Base-by-base conservation (phyloP, 805 yeast genomes). In the Lachancea sp. region DNA sequence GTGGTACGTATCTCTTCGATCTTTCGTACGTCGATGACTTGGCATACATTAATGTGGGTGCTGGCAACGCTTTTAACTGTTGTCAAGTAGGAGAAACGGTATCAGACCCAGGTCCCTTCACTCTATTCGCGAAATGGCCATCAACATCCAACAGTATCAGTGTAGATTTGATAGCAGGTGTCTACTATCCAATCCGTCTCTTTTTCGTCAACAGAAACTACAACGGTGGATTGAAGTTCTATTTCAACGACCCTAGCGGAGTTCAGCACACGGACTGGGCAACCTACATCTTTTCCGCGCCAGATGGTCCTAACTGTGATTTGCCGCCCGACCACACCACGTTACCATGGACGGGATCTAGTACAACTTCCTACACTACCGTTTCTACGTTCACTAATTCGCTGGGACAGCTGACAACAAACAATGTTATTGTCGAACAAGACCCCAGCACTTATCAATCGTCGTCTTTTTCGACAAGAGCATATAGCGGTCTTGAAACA, bases 1-100 rank as follows among this genome's bases (percentile, higher is more conserved):
- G 62, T 15, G 72, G 71, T 46, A 36, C 50, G 4, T 67, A 65
- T 38, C 45, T 47, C 1, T 55, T 66, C 42, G 25, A 46, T 6
- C 43, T 65, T 22, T 36, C 37, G 4, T 33, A 38, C 10, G 55
- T 58, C 36, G 70, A 68, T 51, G 70, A 67, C 48, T 49, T 53
- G 19, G 61, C 53, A 16, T 59, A 59, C 52, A 63, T 69, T 36
- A 56, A 53, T 38, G 48, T 62, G 42, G 68, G 67, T 35, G 52
- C 50, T n/a, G 59, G 60, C 9, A 57, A 53, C 44, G 65, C 65
- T 8, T 60, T 69, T 19, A 58, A 58, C 25, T 71, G 76, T 52
- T 62, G 72, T 51, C 48, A 54, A 35, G 22, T 41, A 12, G 32
- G 22, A 3, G 13, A 37, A 2, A 13, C 49, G 19, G 47, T 36